These are phyloP conservation scores for Colletotrichum sp. DNA, from an alignment of 2,329 filamentous ascomycete genomes.

Conservation along the genomic window DNA sequence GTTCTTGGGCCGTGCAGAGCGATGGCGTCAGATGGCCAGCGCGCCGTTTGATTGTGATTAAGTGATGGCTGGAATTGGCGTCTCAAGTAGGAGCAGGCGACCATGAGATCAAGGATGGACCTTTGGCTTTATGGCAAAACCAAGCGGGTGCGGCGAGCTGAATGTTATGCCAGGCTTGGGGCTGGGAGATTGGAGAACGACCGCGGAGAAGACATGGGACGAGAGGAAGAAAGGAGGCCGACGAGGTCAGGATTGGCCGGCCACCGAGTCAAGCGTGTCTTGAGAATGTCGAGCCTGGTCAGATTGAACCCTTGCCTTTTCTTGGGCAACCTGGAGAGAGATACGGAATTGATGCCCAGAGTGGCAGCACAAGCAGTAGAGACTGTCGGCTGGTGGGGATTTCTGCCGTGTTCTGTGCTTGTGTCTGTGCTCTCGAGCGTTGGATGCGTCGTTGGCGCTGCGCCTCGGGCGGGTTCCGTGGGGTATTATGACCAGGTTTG, in stretches of 20 bases:
- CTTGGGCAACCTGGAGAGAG: too few species aligned
- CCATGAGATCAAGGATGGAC: slow-evolving; percentile 12
- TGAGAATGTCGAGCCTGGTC: too few species aligned
- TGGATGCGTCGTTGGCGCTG: not conserved
- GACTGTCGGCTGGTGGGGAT: not conserved
- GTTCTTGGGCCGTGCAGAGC: slow-evolving; percentile 4
- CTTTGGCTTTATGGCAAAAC: not conserved
- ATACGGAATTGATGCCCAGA: not conserved
- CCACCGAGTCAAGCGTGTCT: slow-evolving; percentile 1
- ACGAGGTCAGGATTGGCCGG: not conserved
- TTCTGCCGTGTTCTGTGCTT: not conserved
- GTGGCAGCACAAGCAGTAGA: not conserved
- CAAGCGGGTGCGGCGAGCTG: not conserved
- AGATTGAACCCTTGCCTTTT: too few species aligned
- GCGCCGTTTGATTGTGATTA: not conserved
- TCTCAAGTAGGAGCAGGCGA: slow-evolving; percentile 12
- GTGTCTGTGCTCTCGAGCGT: not conserved
- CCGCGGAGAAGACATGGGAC: not conserved
- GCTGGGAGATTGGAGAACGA: not conserved
- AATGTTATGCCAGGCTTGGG: not conserved
- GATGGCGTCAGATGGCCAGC: slow-evolving; percentile 13
- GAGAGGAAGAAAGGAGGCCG: not conserved
- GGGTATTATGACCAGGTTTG: not conserved
- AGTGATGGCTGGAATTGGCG: slow-evolving; percentile 5
- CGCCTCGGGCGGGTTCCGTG: slow-evolving; percentile 18